Conservation (phyloP, 2,329 filamentous ascomycete species). For the Ramularia endophylla region DNA sequence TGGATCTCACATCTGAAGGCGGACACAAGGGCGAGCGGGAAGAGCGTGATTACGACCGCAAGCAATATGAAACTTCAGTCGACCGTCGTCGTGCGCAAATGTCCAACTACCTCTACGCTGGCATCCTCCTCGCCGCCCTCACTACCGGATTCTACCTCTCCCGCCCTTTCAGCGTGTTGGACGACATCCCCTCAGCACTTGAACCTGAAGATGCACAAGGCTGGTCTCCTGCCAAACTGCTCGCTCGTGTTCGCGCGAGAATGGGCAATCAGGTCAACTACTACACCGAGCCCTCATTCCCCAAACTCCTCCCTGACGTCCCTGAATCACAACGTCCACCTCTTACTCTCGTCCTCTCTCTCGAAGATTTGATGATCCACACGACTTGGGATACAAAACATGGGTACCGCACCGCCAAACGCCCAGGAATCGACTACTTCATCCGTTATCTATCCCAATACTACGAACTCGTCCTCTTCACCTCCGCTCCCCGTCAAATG, state of each 20-base stretch:
- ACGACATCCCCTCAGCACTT: slow-evolving; percentile 55
- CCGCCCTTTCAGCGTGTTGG: slow-evolving; percentile 73
- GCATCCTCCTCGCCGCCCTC: slow-evolving; percentile 52
- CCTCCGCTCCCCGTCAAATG: slow-evolving; percentile 74
- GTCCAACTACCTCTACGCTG: slow-evolving; percentile 67
- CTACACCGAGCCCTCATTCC: slow-evolving; percentile 93
- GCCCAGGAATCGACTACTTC: slow-evolving; percentile 95
- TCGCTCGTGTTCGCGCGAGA: slow-evolving; percentile 70
- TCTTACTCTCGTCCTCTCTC: slow-evolving; percentile 84
- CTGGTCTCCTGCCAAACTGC: slow-evolving; percentile 71
- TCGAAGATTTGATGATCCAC: slow-evolving; percentile 92
- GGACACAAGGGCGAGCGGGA: slow-evolving; percentile 42
- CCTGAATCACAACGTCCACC: slow-evolving; percentile 75
- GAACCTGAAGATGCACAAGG: slow-evolving; percentile 66
- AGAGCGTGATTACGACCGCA: slow-evolving; percentile 64
- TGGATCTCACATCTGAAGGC: slow-evolving; percentile 16
- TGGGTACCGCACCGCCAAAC: slow-evolving; percentile 91
- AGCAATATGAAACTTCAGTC: slow-evolving; percentile 83
- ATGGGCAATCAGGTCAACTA: slow-evolving; percentile 73
- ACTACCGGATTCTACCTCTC: slow-evolving; percentile 68
- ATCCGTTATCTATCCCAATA: slow-evolving; percentile 94
- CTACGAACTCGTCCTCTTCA: slow-evolving; percentile 97
- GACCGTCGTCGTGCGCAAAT: slow-evolving; percentile 74
- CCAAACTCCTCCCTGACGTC: slow-evolving; percentile 80
- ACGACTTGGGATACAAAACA: slow-evolving; percentile 92